Conservation (phyloP, 148 eudicot genomes). For the Linanthus parryae region DNA sequence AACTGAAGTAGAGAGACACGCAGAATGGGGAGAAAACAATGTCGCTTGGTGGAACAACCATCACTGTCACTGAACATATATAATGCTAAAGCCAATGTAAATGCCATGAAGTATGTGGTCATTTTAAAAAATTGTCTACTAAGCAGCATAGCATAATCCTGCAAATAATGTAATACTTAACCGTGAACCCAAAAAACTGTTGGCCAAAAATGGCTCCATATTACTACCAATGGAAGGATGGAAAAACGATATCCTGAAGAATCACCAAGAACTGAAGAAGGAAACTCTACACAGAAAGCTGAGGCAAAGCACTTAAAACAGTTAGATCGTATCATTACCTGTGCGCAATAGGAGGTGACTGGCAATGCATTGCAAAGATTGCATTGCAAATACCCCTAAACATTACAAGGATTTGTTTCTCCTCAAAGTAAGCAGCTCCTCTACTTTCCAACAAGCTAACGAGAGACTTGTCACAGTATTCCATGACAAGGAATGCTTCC, state of each 20-base stretch:
- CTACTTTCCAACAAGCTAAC: constrained; percentile 83
- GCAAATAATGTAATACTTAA: neutral
- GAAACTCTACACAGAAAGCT: neutral
- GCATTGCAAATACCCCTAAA: constrained; percentile 96
- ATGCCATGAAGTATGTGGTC: too few species aligned
- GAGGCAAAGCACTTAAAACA: neutral
- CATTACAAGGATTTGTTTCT: constrained; percentile 65
- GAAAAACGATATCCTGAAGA: too few species aligned
- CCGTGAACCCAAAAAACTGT: too few species aligned
- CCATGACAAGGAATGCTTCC: constrained; percentile 92
- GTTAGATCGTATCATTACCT: constrained; percentile 53
- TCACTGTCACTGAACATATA: too few species aligned
- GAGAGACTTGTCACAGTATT: constrained; percentile 86
- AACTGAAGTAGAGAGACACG: neutral
- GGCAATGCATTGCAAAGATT: constrained; percentile 97
- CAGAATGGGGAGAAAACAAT: neutral
- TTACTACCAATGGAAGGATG: too few species aligned
- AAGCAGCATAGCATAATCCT: neutral
- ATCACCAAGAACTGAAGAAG: neutral
- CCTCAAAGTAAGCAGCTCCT: constrained; percentile 87
- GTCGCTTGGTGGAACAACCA: too few species aligned
- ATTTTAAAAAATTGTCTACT: too few species aligned
- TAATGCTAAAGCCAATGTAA: too few species aligned
- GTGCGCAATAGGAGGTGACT: constrained; percentile 94
- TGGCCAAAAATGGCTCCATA: too few species aligned